phyloP scores from a whole-genome alignment of 495 filamentous ascomycete species.

The Penicillium chermesinum region DNA sequence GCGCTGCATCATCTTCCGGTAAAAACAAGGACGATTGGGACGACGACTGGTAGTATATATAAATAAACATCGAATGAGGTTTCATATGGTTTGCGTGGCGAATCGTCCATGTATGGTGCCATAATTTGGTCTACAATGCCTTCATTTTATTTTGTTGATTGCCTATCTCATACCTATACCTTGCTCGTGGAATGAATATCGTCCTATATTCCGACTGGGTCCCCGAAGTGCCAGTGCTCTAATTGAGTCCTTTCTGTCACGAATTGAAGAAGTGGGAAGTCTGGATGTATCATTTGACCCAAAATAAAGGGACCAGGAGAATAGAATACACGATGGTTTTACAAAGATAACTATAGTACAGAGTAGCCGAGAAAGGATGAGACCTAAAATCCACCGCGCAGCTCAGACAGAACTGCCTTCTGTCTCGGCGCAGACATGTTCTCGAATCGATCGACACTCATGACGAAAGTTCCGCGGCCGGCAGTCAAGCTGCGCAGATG shows the following conservation, averaged over 20 bases:
- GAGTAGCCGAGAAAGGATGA: neutral
- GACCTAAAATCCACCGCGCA: slow-evolving; percentile 34
- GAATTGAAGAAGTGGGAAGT: neutral
- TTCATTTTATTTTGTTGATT: slow-evolving; percentile 2
- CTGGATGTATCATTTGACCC: neutral
- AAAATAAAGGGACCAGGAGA: neutral
- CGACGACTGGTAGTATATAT: slow-evolving; percentile 54
- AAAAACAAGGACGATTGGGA: slow-evolving; percentile 57
- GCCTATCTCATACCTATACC: slow-evolving; percentile 10
- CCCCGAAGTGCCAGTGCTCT: neutral
- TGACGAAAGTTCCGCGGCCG: slow-evolving; percentile 85
- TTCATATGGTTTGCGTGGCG: neutral
- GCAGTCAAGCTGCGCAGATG: slow-evolving; percentile 83
- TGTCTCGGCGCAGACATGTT: slow-evolving; percentile 64
- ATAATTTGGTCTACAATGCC: slow-evolving; percentile 9
- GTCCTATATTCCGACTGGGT: neutral
- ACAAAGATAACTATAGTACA: neutral
- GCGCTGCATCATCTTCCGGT: slow-evolving; percentile 27
- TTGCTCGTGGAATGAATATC: slow-evolving; percentile 9
- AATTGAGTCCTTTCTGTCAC: neutral
- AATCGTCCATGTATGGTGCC: slow-evolving; percentile 6
- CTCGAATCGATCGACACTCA: slow-evolving; percentile 89
- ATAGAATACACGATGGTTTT: slow-evolving; percentile 4
- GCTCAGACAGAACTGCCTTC: slow-evolving; percentile 50
- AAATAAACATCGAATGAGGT: slow-evolving; percentile 5